A percentile compares a stretch with the other conserved stretches of the same genome.
These are phyloP conservation scores for Solanum clarkiae DNA, from an alignment of 257 asterid species.

Conservation along the genomic window DNA sequence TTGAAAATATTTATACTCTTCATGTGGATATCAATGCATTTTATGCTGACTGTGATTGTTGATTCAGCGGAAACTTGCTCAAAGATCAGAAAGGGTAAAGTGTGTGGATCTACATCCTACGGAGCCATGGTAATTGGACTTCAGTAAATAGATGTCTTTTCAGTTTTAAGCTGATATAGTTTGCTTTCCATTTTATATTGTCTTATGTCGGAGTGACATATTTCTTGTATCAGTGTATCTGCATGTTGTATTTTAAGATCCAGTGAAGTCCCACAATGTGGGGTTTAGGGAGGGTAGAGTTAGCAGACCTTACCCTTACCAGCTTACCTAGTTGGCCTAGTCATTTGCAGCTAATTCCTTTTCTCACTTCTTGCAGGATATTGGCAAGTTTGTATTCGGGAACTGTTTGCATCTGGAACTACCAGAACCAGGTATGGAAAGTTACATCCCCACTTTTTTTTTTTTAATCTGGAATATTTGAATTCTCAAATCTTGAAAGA, in stretches of 20 bases:
- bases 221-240: not conserved
- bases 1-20: not conserved
- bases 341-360: not conserved
- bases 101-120: constrained; percentile 40
- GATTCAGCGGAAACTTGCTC: constrained; percentile 41
- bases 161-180: not conserved
- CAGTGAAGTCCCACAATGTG: not conserved
- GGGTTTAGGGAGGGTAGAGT: not conserved
- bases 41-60: not conserved
- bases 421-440: constrained; percentile 73
- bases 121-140: constrained; percentile 30
- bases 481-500: not conserved
- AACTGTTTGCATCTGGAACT: constrained; percentile 84
- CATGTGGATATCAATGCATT: not conserved
- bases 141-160: not conserved
- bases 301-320: not conserved
- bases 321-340: not conserved
- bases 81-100: constrained; percentile 40
- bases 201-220: not conserved
- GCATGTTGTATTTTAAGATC: not conserved
- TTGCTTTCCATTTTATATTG: not conserved
- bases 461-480: not conserved
- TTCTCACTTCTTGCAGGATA: constrained; percentile 40
- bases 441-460: not conserved
- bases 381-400: constrained; percentile 85